A percentile compares a stretch with the other conserved stretches of the same genome.
These are phyloP conservation scores for Drosera capensis DNA, from an alignment of 148 eudicot species.

Conservation along the genomic window DNA sequence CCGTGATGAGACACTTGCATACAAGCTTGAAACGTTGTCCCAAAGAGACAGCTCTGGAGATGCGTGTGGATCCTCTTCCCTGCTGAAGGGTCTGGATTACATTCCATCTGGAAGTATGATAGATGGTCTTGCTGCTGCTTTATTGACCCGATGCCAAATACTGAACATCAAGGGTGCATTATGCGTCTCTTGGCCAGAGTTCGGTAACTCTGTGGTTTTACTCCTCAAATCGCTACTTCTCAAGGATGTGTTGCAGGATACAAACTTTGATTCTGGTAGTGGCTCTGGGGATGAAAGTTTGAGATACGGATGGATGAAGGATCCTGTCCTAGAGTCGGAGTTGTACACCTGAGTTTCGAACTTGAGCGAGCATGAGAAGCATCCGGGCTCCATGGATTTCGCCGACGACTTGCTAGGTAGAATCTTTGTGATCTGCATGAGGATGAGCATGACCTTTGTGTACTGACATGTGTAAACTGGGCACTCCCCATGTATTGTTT, in stretches of 20 bases:
- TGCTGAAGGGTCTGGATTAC: slow-evolving; percentile 42
- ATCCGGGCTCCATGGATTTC: no score
- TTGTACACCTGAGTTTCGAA: no score
- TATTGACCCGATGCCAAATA: slow-evolving; percentile 51
- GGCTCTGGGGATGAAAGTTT: no score
- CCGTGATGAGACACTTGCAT: slow-evolving; percentile 55
- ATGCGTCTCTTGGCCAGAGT: slow-evolving; percentile 73
- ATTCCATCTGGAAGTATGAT: slow-evolving; percentile 82
- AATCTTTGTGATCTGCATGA: no score
- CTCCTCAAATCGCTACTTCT: slow-evolving; percentile 42
- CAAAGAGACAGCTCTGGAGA: slow-evolving; percentile 20
- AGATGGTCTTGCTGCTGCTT: slow-evolving; percentile 74
- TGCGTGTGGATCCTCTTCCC: slow-evolving; percentile 9
- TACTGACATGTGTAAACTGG: no score
- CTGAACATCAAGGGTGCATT: slow-evolving; percentile 53
- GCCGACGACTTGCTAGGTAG: no score
- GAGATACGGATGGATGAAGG: no score
- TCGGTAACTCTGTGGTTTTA: slow-evolving; percentile 37
- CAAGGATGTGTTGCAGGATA: slow-evolving; percentile 31
- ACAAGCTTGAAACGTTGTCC: slow-evolving; percentile 62
- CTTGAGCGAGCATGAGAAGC: no score
- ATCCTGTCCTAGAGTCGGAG: no score
- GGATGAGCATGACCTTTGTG: no score
- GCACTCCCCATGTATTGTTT: no score
- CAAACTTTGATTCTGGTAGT: slow-evolving; percentile 9